Base-by-base conservation (phyloP, 352 stramenopile species). In the Blastocystis sp. region DNA sequence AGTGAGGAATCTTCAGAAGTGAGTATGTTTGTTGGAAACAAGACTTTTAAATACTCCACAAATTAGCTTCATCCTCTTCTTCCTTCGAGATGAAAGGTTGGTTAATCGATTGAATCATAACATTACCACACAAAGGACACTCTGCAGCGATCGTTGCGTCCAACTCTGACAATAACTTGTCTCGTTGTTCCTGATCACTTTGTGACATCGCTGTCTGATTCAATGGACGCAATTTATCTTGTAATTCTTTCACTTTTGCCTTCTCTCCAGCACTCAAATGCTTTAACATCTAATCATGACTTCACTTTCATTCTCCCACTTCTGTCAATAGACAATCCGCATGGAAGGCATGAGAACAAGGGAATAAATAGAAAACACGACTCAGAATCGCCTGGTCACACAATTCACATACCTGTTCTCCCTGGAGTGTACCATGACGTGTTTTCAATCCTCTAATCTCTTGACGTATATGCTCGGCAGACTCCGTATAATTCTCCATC, bases 61-160 rank as follows among this genome's bases (percentile, higher is more conserved):
- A 22, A 19, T 60, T 62, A 3, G 88, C 89, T 48, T 93, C 90
- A 44, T 90, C 90, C 58, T 96, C 93, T 88, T 97, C 94, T 60
- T 96, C 93, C 9, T 93, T 91, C 30, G 93, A 94, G 90, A 98
- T 95, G 82, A 98, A 96, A 33, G 95, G 94, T 88, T 93, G 91
- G 89, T 96, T 93, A 84, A 98, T 95, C 64, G 94, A 97, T 90
- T 97, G 95, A 90, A 98, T 97, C 95, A 98, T 98, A 24, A 97
- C 93, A 90, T 97, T 94, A 54, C 95, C 95, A 90, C 95, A 98
- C 87, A 97, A 95, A 89, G 96, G 94, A 90, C 95, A 98, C 91
- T 97, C 95, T 56, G 94, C 96, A 33, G 95, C 95, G 51, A 98
- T 94, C 90, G 96, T 97, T 69, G 96, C 94, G 90, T 98, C 95